Base-by-base conservation (phyloP, 129 eudicot genomes). In the Centella asiatica region DNA sequence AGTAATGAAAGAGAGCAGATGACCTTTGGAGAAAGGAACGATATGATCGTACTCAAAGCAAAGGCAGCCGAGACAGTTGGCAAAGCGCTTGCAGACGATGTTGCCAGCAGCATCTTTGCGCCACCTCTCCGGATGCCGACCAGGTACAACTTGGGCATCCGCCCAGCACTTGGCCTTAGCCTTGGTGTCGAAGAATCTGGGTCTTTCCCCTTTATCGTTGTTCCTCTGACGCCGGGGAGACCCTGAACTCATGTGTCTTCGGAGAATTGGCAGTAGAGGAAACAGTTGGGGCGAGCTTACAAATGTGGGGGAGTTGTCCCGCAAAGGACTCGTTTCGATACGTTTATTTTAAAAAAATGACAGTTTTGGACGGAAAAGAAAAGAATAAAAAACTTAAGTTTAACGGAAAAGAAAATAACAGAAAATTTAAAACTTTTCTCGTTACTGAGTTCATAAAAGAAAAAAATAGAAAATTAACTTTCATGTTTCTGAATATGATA, bases 41-140 rank as follows among this genome's bases (percentile, higher is more conserved):
- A 93, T 82, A 65, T 93, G 99, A 72, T 93, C 99, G 64, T 93
- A 93, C 72, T 93, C 99, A 52, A 84, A 93, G 86, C 99, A 93
- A 52, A 93, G 99, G 66, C 99, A 85, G 27, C 99, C 99, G 23
- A 77, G 85, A 64, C 99, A 93, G 44, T 84, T 84, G 71, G 85
- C 67, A 68, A 93, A 82, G 56, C 99, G 90, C 63, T 82, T 93
- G 76, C 99, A 93, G 69, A 93, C 95, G 20, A 87, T 27, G 85
- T 93, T 87, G 27, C 96, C 96, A 45, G 85, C 95, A 66, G 89
- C 90, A 32, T 93, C 99, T 73, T 84, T 85, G 48, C 95, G 96
- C 96, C 99, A 93, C 64, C 99, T 76, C 52, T 93, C 99, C 0
- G 99, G 99, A 65, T 93, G 99, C 37, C 99, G 84, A 50, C 96